These are phyloP conservation scores for Dalbergia oliveri DNA, from an alignment of 306 rosid genomes.

Conservation along the genomic window DNA sequence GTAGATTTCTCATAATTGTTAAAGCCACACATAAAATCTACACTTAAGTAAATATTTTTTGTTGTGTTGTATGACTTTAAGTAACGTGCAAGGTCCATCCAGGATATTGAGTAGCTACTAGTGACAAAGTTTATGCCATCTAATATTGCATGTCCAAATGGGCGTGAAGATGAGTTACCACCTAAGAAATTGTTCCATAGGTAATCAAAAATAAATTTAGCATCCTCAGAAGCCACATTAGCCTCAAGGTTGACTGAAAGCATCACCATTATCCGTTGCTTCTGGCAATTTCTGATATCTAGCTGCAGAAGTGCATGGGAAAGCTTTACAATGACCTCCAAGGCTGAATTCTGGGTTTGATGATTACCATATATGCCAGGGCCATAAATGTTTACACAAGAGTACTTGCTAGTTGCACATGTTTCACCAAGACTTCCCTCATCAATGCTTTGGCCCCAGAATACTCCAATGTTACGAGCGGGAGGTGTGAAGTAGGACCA, in stretches of 20 bases:
- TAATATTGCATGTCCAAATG: slow-evolving; percentile 43
- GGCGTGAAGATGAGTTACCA: slow-evolving; percentile 41
- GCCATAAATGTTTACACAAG: slow-evolving; percentile 28
- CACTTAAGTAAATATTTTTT: slow-evolving; percentile 48
- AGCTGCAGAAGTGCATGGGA: neutral
- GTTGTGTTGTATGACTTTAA: slow-evolving; percentile 37
- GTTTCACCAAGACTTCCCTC: slow-evolving; percentile 45
- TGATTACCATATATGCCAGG: slow-evolving; percentile 30
- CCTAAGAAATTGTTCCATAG: slow-evolving; percentile 48
- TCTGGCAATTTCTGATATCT: slow-evolving; percentile 38
- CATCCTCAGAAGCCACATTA: neutral
- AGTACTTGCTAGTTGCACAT: slow-evolving; percentile 37
- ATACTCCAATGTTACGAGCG: slow-evolving; percentile 4
- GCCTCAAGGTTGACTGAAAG: neutral
- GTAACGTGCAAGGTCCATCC: slow-evolving; percentile 47
- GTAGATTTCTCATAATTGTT: slow-evolving; percentile 4
- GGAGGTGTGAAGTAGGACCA: neutral
- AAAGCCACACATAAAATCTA: slow-evolving; percentile 49
- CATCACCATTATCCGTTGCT: slow-evolving; percentile 45
- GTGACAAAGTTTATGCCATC: slow-evolving; percentile 46
- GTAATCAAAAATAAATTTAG: slow-evolving; percentile 23
- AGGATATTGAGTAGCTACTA: neutral
- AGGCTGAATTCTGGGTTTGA: slow-evolving; percentile 4
- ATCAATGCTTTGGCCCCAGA: slow-evolving; percentile 35
- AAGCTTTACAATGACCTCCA: slow-evolving; percentile 33